A percentile compares a stretch with the other conserved stretches of the same genome.
Evolutionary conservation across 1,139 yeast species (phyloP).

Genomic region (Yamadazyma mexicana): DNA sequence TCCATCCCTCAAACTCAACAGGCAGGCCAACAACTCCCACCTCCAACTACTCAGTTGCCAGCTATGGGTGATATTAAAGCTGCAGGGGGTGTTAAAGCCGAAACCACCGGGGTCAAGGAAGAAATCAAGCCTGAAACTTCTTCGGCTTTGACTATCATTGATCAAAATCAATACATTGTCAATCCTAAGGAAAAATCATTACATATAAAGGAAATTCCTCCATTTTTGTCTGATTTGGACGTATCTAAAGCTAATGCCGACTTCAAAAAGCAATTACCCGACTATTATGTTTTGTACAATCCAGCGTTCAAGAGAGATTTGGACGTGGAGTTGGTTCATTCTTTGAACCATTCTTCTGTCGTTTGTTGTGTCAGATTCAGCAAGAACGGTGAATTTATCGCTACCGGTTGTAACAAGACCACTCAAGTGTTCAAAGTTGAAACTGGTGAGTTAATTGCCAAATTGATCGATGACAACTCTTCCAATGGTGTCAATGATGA

Average conservation of each 20-base stretch:
- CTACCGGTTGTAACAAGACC: slow-evolving; percentile 96
- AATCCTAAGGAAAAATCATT: slow-evolving; percentile 43
- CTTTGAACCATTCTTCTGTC: slow-evolving; percentile 88
- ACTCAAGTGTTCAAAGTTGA: slow-evolving; percentile 93
- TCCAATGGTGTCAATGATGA: slow-evolving; percentile 35
- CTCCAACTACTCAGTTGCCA: slow-evolving; percentile 8
- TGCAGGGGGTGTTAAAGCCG: slow-evolving; percentile 6
- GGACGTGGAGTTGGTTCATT: slow-evolving; percentile 87
- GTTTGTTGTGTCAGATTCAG: slow-evolving; percentile 96
- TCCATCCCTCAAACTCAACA: slow-evolving; percentile 7
- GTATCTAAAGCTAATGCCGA: slow-evolving; percentile 75
- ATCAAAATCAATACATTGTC: slow-evolving; percentile 45
- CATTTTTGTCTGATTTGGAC: slow-evolving; percentile 80
- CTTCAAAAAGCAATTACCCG: slow-evolving; percentile 80
- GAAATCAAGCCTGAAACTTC: slow-evolving; percentile 28
- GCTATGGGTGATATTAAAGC: slow-evolving; percentile 13
- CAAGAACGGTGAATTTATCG: slow-evolving; percentile 87
- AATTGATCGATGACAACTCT: slow-evolving; percentile 77
- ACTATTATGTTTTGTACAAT: slow-evolving; percentile 87
- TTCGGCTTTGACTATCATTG: slow-evolving; percentile 38
- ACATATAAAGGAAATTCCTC: slow-evolving; percentile 78
- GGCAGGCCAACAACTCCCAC: slow-evolving; percentile 6
- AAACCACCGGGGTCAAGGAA: slow-evolving; percentile 10
- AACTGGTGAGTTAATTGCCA: slow-evolving; percentile 87
- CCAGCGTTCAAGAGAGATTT: slow-evolving; percentile 70